Percentiles rank a stretch among this genome's conserved stretches.
phyloP scores from a whole-genome alignment of 768 basidiomycete species.

The Strobilomyces confusus region DNA sequence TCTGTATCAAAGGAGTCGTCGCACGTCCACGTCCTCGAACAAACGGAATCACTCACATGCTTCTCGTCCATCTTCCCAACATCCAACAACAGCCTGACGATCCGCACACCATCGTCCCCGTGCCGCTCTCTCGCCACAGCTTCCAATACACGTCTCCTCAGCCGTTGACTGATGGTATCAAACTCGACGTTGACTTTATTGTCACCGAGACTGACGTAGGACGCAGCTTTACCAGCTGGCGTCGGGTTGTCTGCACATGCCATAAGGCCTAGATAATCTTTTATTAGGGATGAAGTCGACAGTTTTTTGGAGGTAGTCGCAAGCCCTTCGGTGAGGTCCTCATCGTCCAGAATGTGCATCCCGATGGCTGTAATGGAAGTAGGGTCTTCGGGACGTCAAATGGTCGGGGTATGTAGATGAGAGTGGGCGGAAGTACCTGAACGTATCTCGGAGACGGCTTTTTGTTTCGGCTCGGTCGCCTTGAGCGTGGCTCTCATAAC shows the following conservation, averaged over 20 bases:
- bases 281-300: constrained; percentile 56
- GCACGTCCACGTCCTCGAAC: not conserved
- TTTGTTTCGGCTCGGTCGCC: constrained; percentile 63
- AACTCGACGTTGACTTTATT: constrained; percentile 82
- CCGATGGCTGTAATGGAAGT: constrained; percentile 63
- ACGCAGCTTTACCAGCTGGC: constrained; percentile 58
- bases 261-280: constrained; percentile 78
- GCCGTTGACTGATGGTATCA: constrained; percentile 59
- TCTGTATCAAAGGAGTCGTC: constrained; percentile 42
- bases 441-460: constrained; percentile 53
- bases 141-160: constrained; percentile 71
- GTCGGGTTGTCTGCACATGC: constrained; percentile 83
- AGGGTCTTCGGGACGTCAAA: constrained; percentile 43
- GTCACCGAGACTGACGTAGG: constrained; percentile 66
- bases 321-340: constrained; percentile 60
- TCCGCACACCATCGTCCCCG: constrained; percentile 77
- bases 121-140: constrained; percentile 78
- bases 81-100: constrained; percentile 72
- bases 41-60: constrained; percentile 49
- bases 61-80: constrained; percentile 94
- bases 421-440: constrained; percentile 45
- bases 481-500: constrained; percentile 72
- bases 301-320: constrained; percentile 50
- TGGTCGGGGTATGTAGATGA: not conserved
- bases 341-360: constrained; percentile 59